Percentiles rank a stretch among this genome's conserved stretches.
Conservation (phyloP, 371 early-diverging fungal genomes). For the Entomophthora muscae region DNA sequence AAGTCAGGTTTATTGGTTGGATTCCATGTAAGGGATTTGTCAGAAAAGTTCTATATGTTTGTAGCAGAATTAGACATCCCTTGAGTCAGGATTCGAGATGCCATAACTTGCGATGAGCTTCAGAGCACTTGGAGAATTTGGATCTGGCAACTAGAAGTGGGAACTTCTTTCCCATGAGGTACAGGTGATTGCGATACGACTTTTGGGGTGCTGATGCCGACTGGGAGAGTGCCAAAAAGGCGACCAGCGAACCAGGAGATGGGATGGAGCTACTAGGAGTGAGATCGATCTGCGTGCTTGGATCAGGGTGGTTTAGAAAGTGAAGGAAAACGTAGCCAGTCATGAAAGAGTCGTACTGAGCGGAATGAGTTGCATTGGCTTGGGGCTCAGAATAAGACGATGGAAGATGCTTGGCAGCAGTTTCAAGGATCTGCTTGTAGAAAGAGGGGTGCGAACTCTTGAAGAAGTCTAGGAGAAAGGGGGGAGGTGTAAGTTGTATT, state of each 20-base stretch:
- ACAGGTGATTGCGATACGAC: constrained; percentile 9
- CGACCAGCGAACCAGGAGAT: not conserved
- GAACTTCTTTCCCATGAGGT: constrained; percentile 12
- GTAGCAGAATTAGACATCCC: no score
- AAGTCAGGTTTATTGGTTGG: no score
- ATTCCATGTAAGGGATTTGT: no score
- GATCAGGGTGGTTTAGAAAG: constrained; percentile 6
- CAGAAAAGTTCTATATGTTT: no score
- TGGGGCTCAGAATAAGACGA: not conserved
- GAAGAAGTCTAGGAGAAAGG: not conserved
- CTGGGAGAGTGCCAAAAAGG: not conserved
- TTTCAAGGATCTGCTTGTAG: not conserved
- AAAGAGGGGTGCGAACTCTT: not conserved
- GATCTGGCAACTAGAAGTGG: constrained; percentile 11
- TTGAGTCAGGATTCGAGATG: not conserved
- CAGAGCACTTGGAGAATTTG: constrained; percentile 10
- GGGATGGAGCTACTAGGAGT: not conserved
- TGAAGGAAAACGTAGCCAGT: constrained; percentile 68
- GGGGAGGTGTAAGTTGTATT: not conserved
- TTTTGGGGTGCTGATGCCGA: not conserved
- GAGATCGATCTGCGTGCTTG: constrained; percentile 1
- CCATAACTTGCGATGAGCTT: constrained; percentile 3
- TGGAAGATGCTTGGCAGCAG: not conserved
- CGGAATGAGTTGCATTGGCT: constrained; percentile 37
- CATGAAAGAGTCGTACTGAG: constrained; percentile 88